Base-by-base conservation (phyloP, 345 rosid genomes). In the Conringia planisiliqua region DNA sequence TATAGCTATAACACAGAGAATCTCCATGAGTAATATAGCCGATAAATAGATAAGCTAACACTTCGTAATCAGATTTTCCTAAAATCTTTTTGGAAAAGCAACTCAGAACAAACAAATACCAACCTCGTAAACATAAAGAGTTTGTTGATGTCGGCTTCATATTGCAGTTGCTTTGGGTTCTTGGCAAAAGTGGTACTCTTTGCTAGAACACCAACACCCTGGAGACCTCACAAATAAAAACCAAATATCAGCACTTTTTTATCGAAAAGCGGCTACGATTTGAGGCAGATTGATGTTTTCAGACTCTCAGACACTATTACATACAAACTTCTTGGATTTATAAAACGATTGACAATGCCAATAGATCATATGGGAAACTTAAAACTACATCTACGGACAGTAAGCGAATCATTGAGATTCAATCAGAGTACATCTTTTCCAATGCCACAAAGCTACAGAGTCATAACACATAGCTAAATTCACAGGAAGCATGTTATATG, bases 111-210 rank as follows among this genome's bases (percentile, higher is more conserved):
- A 0, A 26, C 2, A 16, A 54, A 50, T 2, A 80, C 74, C 51
- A 47, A 90, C 97, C 97, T 82, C 52, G 98, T 93, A 70, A 76
- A 89, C 32, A 93, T 75, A 72, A 93, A 93, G 50, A 90, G 92
- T 22, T 86, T 86, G 78, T 89, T 90, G 24, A 85, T 81, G 76
- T 93, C 97, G 0, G 88, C 85, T 85, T 93, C 96, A 39, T 88
- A 89, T 48, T 90, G 98, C 18, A 93, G 68, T 69, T 87, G 87
- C 82, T 86, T 86, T 30, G 93, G 90, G 74, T 85, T 80, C 82
- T 71, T 89, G 29, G 89, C 85, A 74, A 93, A 90, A 40, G 86
- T 86, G 2, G 82, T 85, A 66, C 88, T 90, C 72, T 84, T 86
- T 24, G 93, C 95, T 22, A 92, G 82, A 69, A 64, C 72, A 68